Base-by-base conservation (phyloP, 805 yeast species). In the Starmerella vitae region DNA sequence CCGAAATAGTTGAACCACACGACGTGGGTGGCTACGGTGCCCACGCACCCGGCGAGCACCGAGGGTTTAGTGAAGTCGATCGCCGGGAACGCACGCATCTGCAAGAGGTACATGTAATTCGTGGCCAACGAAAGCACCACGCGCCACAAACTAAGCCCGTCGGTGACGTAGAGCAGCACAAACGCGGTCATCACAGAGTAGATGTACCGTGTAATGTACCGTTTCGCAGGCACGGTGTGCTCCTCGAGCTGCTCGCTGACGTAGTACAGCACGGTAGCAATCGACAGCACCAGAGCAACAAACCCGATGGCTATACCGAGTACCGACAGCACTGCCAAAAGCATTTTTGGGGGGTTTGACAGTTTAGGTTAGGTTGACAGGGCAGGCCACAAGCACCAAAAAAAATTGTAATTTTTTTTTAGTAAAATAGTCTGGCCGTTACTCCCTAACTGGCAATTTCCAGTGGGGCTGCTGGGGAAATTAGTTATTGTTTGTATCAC, bases 221-320 rank as follows among this genome's bases (percentile, higher is more conserved):
- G 62, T 51, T 73, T 78, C 9, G 97, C 82, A 35, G 85, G 74
- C 46, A 81, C 91, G 0, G 93, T 71, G 57, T 91, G 88, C 53
- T 86, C 96, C 56, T 91, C 98, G 13, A 91, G 93, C 24, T 85
- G 62, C 56, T 91, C 98, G 7, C 94, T 81, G 28, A 88, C 66
- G 52, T 85, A 86, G 64, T 85, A 91, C 25, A 91, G 64, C 0
- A 94, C 97, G 2, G 94, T 81, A 0, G 97, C 96, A 43, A 80
- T 76, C 17, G 83, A 50, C 41, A 53, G 61, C 0, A 80, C 74
- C 37, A 74, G 63, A 40, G 73, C 68, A 2, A 71, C 50, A 49
- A 79, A 78, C 3, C 86, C 91, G 0, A 68, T 52, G 0, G 72
- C 58, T 1, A 72, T 63, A 13, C 91, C 91, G 2, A 67, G 55